These are phyloP conservation scores for Trichoderma sp. DNA, from an alignment of 2,329 filamentous ascomycete genomes.

Conservation along the genomic window DNA sequence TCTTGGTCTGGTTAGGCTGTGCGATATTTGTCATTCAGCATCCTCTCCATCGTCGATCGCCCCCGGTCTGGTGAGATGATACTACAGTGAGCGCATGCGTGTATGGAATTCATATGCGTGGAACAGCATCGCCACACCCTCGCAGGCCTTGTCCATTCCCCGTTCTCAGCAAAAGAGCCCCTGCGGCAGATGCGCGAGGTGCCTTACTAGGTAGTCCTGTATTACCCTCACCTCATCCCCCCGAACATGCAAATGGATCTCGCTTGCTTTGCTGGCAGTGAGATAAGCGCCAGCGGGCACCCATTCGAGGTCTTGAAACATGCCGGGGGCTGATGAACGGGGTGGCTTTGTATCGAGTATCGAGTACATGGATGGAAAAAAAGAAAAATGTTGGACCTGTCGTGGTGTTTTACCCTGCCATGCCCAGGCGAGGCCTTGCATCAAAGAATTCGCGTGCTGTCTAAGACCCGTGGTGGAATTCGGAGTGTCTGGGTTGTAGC, in stretches of 20 bases:
- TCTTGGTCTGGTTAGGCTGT: too few relatives aligned
- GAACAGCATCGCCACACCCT: conserved; percentile 15
- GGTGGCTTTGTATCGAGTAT: too few relatives aligned
- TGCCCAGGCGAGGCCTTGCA: conserved; percentile 7
- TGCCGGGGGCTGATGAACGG: conserved; percentile 18
- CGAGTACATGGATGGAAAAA: too few relatives aligned
- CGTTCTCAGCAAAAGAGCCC: background rate
- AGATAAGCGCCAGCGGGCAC: conserved; percentile 27
- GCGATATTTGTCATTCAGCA: too few relatives aligned
- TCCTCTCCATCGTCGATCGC: too few relatives aligned
- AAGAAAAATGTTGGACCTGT: too few relatives aligned
- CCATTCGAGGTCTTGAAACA: conserved; percentile 1
- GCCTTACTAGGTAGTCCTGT: background rate
- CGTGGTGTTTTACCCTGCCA: conserved; percentile 8
- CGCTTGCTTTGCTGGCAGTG: conserved; percentile 2
- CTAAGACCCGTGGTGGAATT: background rate
- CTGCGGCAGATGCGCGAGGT: background rate
- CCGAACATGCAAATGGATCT: background rate
- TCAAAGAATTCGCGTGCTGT: conserved; percentile 1
- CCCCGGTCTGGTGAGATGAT: too few relatives aligned
- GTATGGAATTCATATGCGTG: background rate
- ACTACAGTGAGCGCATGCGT: too few relatives aligned
- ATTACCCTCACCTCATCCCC: conserved; percentile 14
- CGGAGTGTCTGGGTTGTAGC: too few relatives aligned
- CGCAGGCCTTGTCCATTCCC: background rate